Evolutionary conservation across 73 alveolate genomes (phyloP).

Genomic region (Symbiodinium natans): DNA sequence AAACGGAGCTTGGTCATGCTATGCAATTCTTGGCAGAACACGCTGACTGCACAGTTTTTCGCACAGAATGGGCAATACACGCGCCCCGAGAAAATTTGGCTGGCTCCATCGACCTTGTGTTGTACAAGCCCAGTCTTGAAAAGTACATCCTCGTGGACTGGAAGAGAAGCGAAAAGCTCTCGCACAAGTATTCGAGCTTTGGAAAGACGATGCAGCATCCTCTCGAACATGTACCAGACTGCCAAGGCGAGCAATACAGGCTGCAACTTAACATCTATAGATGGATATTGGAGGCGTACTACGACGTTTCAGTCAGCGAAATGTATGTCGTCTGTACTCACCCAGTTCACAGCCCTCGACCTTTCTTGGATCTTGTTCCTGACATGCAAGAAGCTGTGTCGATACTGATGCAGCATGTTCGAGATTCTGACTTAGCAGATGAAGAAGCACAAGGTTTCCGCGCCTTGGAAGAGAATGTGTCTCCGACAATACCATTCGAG

Average conservation of each 20-base stretch:
- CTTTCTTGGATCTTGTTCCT: slow-evolving; percentile 43
- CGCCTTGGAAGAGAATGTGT: no score
- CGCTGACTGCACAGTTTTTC: not conserved
- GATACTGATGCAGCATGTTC: not conserved
- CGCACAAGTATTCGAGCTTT: not conserved
- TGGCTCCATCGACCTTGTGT: not conserved
- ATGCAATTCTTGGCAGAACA: no score
- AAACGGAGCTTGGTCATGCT: not conserved
- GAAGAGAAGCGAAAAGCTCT: not conserved
- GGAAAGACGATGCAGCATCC: slow-evolving; percentile 12
- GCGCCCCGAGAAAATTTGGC: not conserved
- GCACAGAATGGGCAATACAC: not conserved
- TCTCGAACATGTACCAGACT: not conserved
- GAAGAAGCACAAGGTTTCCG: not conserved
- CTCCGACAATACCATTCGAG: no score
- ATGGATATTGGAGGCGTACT: slow-evolving; percentile 23
- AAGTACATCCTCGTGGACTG: not conserved
- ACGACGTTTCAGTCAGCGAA: not conserved
- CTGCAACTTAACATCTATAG: slow-evolving; percentile 34
- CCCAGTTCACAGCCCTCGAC: not conserved
- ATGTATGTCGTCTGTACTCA: slow-evolving; percentile 28
- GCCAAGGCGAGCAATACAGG: slow-evolving; percentile 51
- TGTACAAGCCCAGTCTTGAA: not conserved
- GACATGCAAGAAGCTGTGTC: not conserved
- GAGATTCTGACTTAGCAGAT: not conserved